Conservation (phyloP, 2,329 filamentous ascomycete genomes). For the Magnaporthiopsis incrustans region DNA sequence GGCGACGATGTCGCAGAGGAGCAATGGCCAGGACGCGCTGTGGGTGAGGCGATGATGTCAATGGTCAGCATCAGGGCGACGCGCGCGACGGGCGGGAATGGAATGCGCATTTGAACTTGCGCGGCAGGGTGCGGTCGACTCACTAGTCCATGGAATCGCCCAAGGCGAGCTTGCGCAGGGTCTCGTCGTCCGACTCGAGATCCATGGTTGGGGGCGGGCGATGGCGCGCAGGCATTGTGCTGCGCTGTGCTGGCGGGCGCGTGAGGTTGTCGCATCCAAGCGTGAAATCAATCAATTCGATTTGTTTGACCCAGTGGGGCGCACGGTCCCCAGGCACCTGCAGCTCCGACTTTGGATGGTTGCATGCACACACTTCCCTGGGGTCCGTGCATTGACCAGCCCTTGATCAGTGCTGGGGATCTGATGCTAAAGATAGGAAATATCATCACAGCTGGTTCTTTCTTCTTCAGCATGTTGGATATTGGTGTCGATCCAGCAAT, state of each 20-base stretch:
- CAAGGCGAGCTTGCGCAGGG: constrained; percentile 38
- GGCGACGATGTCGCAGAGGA: constrained; percentile 57
- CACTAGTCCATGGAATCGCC: constrained; percentile 50
- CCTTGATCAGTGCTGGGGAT: too few species aligned
- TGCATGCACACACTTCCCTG: too few species aligned
- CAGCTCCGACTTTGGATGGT: too few species aligned
- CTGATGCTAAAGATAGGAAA: too few species aligned
- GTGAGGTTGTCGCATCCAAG: not conserved
- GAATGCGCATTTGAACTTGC: not conserved
- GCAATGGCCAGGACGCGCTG: constrained; percentile 61
- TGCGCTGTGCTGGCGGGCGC: not conserved
- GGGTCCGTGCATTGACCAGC: too few species aligned
- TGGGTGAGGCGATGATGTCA: constrained; percentile 4
- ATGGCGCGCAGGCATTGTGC: not conserved
- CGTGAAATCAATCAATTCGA: not conserved
- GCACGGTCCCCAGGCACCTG: too few species aligned
- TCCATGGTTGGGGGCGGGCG: constrained; percentile 35
- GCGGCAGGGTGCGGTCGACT: constrained; percentile 18
- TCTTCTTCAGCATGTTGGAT: too few species aligned
- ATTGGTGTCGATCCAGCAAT: too few species aligned
- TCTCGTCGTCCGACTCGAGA: constrained; percentile 43
- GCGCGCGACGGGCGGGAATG: not conserved
- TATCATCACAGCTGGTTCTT: too few species aligned
- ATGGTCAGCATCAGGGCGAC: constrained; percentile 4
- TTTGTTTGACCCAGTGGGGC: too few species aligned